phyloP scores from a whole-genome alignment of 1,139 yeast genomes.

The Magnusiomyces sp. region DNA sequence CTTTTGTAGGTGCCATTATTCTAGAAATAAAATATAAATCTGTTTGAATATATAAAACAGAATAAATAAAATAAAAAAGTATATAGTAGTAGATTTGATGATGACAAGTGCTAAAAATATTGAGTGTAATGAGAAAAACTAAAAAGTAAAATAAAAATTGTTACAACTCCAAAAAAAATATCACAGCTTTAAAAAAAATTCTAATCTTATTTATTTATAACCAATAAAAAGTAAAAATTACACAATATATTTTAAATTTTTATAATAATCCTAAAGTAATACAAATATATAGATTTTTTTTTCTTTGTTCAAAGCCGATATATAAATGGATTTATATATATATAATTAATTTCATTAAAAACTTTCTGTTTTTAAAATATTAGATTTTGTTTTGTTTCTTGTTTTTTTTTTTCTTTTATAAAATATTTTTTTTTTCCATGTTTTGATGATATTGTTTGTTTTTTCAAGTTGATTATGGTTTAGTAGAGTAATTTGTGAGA shows the following conservation, averaged over 20 bases:
- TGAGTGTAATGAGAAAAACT: neutral
- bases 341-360: neutral
- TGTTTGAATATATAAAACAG: neutral
- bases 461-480: constrained; percentile 18
- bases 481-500: constrained; percentile 21
- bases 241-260: neutral
- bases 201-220: neutral
- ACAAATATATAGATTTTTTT: neutral
- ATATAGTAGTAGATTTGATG: neutral
- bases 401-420: neutral
- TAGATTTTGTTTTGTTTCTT: neutral
- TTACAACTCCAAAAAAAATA: neutral
- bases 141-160: neutral
- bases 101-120: neutral
- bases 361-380: neutral
- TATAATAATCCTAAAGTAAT: neutral
- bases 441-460: neutral
- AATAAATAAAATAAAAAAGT: neutral
- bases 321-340: neutral
- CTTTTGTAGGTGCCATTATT: constrained; percentile 3
- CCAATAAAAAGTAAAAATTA: neutral
- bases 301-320: neutral
- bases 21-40: neutral
- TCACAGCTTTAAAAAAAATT: neutral
- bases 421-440: neutral